These are phyloP conservation scores for Nakazawaea peltata DNA, from an alignment of 805 yeast species.

Conservation along the genomic window DNA sequence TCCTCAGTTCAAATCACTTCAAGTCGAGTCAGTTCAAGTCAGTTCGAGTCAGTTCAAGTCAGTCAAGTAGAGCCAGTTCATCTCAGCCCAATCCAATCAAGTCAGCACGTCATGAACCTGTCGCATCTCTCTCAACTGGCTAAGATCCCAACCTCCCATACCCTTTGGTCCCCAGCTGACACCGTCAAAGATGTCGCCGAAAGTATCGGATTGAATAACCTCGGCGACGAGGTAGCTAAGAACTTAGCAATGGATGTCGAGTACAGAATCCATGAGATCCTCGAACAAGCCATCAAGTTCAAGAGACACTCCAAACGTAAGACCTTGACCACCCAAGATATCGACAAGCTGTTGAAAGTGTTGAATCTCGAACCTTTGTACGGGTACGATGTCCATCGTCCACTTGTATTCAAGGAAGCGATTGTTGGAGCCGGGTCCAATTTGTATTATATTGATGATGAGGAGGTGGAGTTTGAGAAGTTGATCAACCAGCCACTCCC, in stretches of 20 bases:
- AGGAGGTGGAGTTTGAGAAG: constrained; percentile 91
- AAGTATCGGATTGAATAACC: constrained; percentile 64
- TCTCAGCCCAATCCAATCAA: not conserved
- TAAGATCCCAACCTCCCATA: constrained; percentile 66
- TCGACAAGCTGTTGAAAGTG: constrained; percentile 72
- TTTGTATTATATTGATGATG: constrained; percentile 81
- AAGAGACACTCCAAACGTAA: constrained; percentile 91
- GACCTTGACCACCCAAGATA: constrained; percentile 71
- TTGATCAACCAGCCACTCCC: constrained; percentile 92
- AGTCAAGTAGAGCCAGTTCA: no score
- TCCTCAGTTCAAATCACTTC: no score
- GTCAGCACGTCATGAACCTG: not conserved
- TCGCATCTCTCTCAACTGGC: not conserved
- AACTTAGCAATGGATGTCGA: constrained; percentile 99
- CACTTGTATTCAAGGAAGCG: constrained; percentile 79
- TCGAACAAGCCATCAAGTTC: constrained; percentile 93
- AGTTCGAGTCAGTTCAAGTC: not conserved
- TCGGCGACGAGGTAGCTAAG: constrained; percentile 89
- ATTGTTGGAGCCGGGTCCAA: constrained; percentile 89
- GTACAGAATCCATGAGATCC: constrained; percentile 88
- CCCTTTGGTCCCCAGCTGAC: constrained; percentile 96
- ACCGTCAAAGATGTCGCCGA: constrained; percentile 97
- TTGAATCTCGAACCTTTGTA: constrained; percentile 92
- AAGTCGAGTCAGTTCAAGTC: not conserved
- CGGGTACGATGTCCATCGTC: constrained; percentile 70